phyloP scores from a whole-genome alignment of 495 filamentous ascomycete species.

The Neurospora terricola region DNA sequence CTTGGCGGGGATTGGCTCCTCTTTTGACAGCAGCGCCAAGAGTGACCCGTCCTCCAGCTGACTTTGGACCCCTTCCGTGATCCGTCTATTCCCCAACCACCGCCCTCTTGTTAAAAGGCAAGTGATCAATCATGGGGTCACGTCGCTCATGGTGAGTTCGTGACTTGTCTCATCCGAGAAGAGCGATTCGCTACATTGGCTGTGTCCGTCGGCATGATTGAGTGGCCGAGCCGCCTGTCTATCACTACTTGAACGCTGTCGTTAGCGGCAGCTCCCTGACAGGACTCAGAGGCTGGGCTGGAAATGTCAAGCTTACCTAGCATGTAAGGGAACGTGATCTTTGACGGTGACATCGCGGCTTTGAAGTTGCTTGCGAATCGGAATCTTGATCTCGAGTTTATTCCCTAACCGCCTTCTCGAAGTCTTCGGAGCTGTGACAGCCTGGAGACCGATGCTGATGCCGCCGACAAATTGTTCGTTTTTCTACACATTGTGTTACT shows the following conservation, averaged over 20 bases:
- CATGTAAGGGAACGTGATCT: background rate
- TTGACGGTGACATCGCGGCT: background rate
- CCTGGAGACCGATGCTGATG: background rate
- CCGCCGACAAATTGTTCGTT: conserved; percentile 8
- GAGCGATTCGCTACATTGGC: background rate
- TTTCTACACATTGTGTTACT: background rate
- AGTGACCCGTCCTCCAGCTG: background rate
- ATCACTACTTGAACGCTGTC: background rate
- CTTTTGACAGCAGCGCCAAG: background rate
- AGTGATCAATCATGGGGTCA: background rate
- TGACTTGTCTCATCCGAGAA: background rate
- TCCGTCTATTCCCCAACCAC: background rate
- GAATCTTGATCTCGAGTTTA: background rate
- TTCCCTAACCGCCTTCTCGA: background rate
- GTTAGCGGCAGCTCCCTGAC: background rate
- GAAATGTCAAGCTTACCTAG: background rate
- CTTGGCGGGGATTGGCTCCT: background rate
- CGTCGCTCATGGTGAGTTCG: background rate
- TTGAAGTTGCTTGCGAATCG: background rate
- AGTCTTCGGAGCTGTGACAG: background rate
- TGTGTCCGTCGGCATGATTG: background rate
- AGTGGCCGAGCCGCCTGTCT: background rate
- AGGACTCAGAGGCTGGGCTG: background rate
- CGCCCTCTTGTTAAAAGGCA: background rate
- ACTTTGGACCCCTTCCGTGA: background rate